phyloP scores from a whole-genome alignment of 139 green algal genomes.

The Monoraphidium neglectum region DNA sequence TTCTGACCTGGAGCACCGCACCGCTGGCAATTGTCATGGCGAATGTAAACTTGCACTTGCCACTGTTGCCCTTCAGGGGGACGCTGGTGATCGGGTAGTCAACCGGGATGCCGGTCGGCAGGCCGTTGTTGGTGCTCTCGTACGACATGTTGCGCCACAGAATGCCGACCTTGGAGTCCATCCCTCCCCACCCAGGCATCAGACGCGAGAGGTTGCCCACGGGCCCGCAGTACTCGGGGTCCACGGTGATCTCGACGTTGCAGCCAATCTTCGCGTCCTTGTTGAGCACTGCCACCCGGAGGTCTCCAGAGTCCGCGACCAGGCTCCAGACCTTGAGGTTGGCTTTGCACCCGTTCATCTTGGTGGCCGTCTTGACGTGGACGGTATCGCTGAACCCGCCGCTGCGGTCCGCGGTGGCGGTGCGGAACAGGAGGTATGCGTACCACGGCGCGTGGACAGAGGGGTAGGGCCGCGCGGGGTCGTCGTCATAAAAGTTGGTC shows the following conservation, averaged over 20 bases:
- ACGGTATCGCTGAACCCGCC: neutral
- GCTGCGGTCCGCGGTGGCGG: neutral
- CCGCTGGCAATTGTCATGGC: no score
- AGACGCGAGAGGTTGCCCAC: neutral
- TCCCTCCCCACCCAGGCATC: neutral
- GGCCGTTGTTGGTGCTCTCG: neutral
- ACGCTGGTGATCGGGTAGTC: no score
- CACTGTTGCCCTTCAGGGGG: no score
- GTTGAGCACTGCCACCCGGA: slow-evolving; percentile 2
- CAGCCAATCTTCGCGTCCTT: neutral
- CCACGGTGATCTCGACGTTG: neutral
- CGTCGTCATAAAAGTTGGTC: slow-evolving; percentile 5
- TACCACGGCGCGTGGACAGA: slow-evolving; percentile 8
- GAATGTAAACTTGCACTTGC: no score
- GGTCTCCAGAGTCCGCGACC: neutral
- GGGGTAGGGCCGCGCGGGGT: neutral
- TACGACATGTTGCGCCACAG: slow-evolving; percentile 1
- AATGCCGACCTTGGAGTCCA: neutral
- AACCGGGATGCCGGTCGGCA: no score
- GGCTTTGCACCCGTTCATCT: neutral
- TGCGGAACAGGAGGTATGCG: neutral
- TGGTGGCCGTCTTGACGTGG: neutral
- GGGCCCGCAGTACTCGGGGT: neutral
- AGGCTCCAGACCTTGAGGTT: slow-evolving; percentile 5
- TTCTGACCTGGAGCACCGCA: no score